These are phyloP conservation scores for Backusella mclennaniae DNA, from an alignment of 192 early-diverging fungal species.

Conservation along the genomic window DNA sequence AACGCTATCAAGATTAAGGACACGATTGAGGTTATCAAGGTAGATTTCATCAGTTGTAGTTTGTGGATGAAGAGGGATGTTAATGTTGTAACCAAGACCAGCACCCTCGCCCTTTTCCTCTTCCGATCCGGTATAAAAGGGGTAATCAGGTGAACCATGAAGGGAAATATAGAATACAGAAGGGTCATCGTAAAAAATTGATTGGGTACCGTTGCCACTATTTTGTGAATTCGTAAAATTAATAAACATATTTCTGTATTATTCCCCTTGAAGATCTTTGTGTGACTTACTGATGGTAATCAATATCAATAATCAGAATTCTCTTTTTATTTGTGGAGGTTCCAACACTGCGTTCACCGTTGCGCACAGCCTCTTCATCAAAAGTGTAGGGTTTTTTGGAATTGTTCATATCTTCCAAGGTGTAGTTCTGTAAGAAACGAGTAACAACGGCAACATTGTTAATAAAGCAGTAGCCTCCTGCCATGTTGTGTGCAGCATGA, in stretches of 20 bases:
- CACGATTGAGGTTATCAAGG: slow-evolving; percentile 39
- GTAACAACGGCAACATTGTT: slow-evolving; percentile 53
- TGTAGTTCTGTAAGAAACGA: slow-evolving; percentile 43
- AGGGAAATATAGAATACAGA: slow-evolving; percentile 67
- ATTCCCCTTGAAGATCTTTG: not conserved
- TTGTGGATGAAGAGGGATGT: slow-evolving; percentile 55
- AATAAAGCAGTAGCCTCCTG: slow-evolving; percentile 56
- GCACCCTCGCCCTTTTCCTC: slow-evolving; percentile 55
- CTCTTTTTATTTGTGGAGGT: slow-evolving; percentile 25
- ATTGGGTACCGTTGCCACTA: slow-evolving; percentile 57
- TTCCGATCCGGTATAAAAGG: slow-evolving; percentile 57
- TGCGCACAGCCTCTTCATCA: not conserved
- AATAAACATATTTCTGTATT: not conserved
- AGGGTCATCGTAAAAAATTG: slow-evolving; percentile 47
- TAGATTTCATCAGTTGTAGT: slow-evolving; percentile 60
- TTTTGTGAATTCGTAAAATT: not conserved
- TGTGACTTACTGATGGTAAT: slow-evolving; percentile 53
- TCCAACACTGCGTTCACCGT: not conserved
- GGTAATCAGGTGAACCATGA: slow-evolving; percentile 60
- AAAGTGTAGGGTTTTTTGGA: not conserved
- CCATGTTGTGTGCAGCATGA: slow-evolving; percentile 49
- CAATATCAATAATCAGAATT: slow-evolving; percentile 53
- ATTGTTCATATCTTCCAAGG: slow-evolving; percentile 24
- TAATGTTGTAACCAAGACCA: slow-evolving; percentile 66
- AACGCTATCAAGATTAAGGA: slow-evolving; percentile 43